A percentile compares a stretch with the other conserved stretches of the same genome.
phyloP scores from a whole-genome alignment of 1,139 yeast species.

The Kodamaea ohmeri region DNA sequence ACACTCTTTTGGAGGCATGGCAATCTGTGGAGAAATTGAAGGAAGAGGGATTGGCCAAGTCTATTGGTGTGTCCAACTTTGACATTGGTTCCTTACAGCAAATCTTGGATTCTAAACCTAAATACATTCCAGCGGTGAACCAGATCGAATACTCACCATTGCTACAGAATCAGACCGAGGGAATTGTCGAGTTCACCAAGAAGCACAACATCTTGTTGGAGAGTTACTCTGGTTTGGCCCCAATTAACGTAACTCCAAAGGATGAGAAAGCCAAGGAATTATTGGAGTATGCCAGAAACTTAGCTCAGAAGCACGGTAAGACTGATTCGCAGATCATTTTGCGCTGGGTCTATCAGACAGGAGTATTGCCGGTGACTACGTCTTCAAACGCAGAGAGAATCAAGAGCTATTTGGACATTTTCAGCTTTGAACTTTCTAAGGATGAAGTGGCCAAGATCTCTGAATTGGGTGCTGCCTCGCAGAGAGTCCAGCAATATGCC shows the following conservation, averaged over 20 bases:
- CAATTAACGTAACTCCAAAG: conserved; percentile 24
- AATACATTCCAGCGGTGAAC: conserved; percentile 56
- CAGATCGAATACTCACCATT: conserved; percentile 71
- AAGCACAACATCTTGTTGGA: conserved; percentile 53
- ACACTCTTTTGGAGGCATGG: conserved; percentile 57
- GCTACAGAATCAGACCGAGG: conserved; percentile 68
- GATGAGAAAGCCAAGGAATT: conserved; percentile 6
- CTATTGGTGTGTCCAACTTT: conserved; percentile 64
- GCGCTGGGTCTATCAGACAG: conserved; percentile 39
- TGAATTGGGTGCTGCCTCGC: conserved; percentile 19
- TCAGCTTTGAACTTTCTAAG: conserved; percentile 22
- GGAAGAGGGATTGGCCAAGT: conserved; percentile 36
- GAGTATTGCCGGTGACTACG: conserved; percentile 33
- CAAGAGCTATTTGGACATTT: conserved; percentile 20
- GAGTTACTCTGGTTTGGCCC: conserved; percentile 68
- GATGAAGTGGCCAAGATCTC: conserved; percentile 28
- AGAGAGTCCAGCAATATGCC: conserved; percentile 2
- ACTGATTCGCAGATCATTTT: conserved; percentile 34
- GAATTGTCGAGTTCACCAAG: conserved; percentile 53
- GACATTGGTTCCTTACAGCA: conserved; percentile 48
- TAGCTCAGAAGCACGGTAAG: conserved; percentile 30
- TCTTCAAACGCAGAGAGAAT: conserved; percentile 23
- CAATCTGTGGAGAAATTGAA: conserved; percentile 39
- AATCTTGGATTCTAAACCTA: conserved; percentile 38
- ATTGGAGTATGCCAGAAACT: conserved; percentile 20